A percentile compares a stretch with the other conserved stretches of the same genome.
Conservation (phyloP, 2,329 filamentous ascomycete species). For the Scedosporium minutisporum region DNA sequence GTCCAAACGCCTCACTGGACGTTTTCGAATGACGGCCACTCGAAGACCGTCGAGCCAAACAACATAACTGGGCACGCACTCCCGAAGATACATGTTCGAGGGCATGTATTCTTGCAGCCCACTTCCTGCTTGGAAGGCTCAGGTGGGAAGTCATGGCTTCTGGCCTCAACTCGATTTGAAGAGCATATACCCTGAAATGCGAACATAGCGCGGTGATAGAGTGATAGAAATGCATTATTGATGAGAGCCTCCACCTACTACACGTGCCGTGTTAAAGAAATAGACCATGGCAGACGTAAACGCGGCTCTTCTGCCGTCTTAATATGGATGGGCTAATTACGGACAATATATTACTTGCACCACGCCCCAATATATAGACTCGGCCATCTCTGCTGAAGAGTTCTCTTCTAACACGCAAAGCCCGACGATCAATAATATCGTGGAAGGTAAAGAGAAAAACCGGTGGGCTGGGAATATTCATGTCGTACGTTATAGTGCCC, state of each 20-base stretch:
- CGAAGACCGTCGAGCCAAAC: too few species aligned
- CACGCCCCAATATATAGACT: background rate
- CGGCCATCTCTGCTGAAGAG: background rate
- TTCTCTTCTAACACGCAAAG: background rate
- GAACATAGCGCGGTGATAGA: background rate
- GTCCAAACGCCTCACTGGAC: too few species aligned
- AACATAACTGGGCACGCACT: too few species aligned
- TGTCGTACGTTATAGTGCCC: background rate
- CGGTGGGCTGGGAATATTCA: background rate
- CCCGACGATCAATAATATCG: background rate
- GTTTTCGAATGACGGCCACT: too few species aligned
- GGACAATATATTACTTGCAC: background rate
- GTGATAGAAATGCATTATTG: background rate
- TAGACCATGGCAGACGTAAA: background rate
- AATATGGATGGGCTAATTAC: background rate
- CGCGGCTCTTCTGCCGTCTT: background rate
- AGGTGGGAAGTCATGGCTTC: background rate
- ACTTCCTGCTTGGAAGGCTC: background rate
- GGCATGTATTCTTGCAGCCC: too few species aligned
- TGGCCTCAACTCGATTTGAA: background rate
- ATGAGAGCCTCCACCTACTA: background rate
- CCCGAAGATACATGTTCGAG: too few species aligned
- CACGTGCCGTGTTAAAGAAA: background rate
- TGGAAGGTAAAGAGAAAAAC: background rate
- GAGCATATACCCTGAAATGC: background rate